Conservation (phyloP, 495 filamentous ascomycete genomes). For the Penicillium soppii region DNA sequence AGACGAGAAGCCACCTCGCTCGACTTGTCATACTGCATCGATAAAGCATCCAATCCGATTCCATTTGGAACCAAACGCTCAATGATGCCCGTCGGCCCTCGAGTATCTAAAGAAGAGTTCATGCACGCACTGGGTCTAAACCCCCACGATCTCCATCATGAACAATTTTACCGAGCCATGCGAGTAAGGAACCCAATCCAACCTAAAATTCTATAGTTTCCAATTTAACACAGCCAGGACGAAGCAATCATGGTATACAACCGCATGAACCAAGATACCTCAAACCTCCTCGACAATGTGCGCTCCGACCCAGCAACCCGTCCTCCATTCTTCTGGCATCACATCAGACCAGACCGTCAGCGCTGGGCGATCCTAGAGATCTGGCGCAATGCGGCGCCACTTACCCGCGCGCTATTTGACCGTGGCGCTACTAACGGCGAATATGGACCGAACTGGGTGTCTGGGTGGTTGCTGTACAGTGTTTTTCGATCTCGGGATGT, state of each 20-base stretch:
- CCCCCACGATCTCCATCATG: slow-evolving; percentile 39
- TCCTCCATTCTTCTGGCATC: slow-evolving; percentile 49
- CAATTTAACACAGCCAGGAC: slow-evolving; percentile 28
- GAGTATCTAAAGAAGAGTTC: slow-evolving; percentile 48
- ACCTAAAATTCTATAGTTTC: neutral
- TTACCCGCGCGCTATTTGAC: slow-evolving; percentile 41
- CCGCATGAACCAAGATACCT: slow-evolving; percentile 37
- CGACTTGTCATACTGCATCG: neutral
- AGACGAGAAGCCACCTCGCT: neutral
- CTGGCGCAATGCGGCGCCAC: slow-evolving; percentile 32
- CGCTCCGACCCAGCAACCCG: slow-evolving; percentile 32
- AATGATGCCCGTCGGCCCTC: slow-evolving; percentile 40
- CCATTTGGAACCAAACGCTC: neutral
- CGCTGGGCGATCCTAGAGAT: slow-evolving; percentile 42
- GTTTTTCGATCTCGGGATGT: slow-evolving; percentile 59
- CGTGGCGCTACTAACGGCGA: slow-evolving; percentile 38
- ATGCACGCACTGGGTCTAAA: slow-evolving; percentile 42
- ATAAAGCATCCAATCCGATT: neutral
- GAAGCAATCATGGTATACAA: slow-evolving; percentile 50
- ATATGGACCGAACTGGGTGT: slow-evolving; percentile 56
- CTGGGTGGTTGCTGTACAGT: slow-evolving; percentile 57
- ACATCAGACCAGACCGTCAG: slow-evolving; percentile 42
- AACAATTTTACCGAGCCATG: slow-evolving; percentile 46
- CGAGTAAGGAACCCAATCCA: slow-evolving; percentile 27
- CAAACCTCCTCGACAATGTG: slow-evolving; percentile 40